phyloP scores from a whole-genome alignment of 1,139 yeast genomes.

The Debaryomycetaceae sp. region DNA sequence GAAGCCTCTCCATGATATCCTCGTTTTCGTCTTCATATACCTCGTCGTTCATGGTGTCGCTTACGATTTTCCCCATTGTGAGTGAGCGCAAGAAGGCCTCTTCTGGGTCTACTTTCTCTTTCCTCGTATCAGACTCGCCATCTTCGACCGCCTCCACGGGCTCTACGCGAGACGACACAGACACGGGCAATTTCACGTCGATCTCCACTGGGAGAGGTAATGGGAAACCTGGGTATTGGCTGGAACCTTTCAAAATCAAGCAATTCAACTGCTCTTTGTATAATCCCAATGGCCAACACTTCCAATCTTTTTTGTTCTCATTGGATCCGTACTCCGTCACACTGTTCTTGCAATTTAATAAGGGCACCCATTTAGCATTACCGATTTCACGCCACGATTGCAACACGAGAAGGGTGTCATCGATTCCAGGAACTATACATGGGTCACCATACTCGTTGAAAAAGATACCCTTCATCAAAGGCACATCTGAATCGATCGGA shows the following conservation, averaged over 20 bases:
- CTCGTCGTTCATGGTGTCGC: slow-evolving; percentile 38
- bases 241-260: slow-evolving; percentile 65
- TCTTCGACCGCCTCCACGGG: slow-evolving; percentile 13
- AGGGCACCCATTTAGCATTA: slow-evolving; percentile 86
- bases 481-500: slow-evolving; percentile 17
- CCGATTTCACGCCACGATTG: slow-evolving; percentile 74
- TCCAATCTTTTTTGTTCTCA: slow-evolving; percentile 47
- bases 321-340: slow-evolving; percentile 53
- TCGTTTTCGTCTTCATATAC: slow-evolving; percentile 31
- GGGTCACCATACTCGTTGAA: slow-evolving; percentile 89
- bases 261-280: slow-evolving; percentile 67
- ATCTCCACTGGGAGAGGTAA: slow-evolving; percentile 80
- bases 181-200: slow-evolving; percentile 63
- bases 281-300: slow-evolving; percentile 88
- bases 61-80: slow-evolving; percentile 49
- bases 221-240: slow-evolving; percentile 62
- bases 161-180: slow-evolving; percentile 16
- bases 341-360: slow-evolving; percentile 63
- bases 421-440: slow-evolving; percentile 67
- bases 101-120: slow-evolving; percentile 39
- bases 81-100: slow-evolving; percentile 43
- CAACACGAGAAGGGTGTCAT: slow-evolving; percentile 66
- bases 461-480: slow-evolving; percentile 64
- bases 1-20: slow-evolving; percentile 47
- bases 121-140: slow-evolving; percentile 20